Evolutionary conservation across 1,284 basidiomycete genomes (phyloP), one percentile per base, ranked within the genome.

Genomic region (Trichosporon faecale): DNA sequence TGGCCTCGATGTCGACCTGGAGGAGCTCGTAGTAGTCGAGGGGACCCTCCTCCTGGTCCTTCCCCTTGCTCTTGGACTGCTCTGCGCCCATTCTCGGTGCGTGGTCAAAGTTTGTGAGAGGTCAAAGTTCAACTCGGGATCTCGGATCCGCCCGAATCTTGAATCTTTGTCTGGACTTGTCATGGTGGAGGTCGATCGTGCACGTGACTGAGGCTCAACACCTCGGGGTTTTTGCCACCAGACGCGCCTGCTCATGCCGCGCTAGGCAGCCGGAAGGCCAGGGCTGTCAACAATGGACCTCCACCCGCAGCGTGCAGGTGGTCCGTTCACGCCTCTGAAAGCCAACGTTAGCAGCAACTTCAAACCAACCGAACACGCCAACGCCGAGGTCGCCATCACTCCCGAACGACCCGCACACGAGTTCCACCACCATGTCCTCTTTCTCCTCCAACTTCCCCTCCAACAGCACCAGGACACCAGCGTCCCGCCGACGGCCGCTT

Each of bases 21-120:
- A 95, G 85, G 11, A 95, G 86, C 68, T 90, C 85, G 79, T 95
- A 95, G 81, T 94, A 95, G 79, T 94, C 90, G 14, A 76, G 72
- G 7, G 80, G 78, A 25, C 76, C 74, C 5, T 78, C 79, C 27
- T 40, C 73, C 66, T 23, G 44, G 64, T 55, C 52, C 46, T n/a
- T 55, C 23, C 25, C 73, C 66, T 25, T 69, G 37, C 5, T 63
- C 64, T 66, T 64, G 0, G 80, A 81, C 66, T 83, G 80, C 70
- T 83, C 81, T 69, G 78, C 80, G 16, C 81, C 81, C 81, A 83
- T 83, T 16, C 49, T 18, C 23, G n/a, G 21, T 52, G 25, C 25
- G 16, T 52, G 18, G 46, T 66, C 49, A 35, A 55, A 18, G 23
- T 40, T 55, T 18, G 27, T 66, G 29, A 8, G 57, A 31, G 14